phyloP scores from a whole-genome alignment of 129 eudicot genomes.

The Silybum marianum region DNA sequence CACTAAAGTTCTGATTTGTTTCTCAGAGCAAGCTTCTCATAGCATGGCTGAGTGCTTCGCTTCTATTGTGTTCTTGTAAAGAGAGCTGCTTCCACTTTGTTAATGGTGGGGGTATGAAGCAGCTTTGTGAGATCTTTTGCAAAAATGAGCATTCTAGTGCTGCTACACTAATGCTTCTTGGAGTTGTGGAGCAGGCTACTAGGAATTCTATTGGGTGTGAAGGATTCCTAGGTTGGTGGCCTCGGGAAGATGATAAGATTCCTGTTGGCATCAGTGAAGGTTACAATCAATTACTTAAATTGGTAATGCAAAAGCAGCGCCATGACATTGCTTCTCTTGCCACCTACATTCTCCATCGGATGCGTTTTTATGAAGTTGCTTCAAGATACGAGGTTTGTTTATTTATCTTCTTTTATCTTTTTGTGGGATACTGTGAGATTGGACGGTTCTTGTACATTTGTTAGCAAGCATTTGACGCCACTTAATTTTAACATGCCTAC shows the following conservation, averaged over 20 bases:
- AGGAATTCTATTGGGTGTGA: constrained; percentile 89
- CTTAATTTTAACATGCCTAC: constrained; percentile 26
- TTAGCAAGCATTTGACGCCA: neutral
- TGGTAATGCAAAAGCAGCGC: constrained; percentile 80
- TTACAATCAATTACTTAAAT: constrained; percentile 75
- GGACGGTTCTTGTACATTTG: constrained; percentile 2
- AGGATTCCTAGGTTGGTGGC: constrained; percentile 98
- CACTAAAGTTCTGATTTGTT: constrained; percentile 17
- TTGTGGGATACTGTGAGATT: constrained; percentile 1
- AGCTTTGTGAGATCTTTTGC: constrained; percentile 56
- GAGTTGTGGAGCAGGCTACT: constrained; percentile 90
- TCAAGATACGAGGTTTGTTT: constrained; percentile 84
- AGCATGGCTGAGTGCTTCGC: constrained; percentile 71
- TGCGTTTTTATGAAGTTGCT: constrained; percentile 83
- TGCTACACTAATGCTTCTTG: constrained; percentile 68
- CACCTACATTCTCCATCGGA: constrained; percentile 82
- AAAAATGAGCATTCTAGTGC: constrained; percentile 49
- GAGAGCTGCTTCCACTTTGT: constrained; percentile 96
- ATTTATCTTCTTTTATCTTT: constrained; percentile 3
- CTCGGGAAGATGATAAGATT: constrained; percentile 79
- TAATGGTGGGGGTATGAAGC: constrained; percentile 87
- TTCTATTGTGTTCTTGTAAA: constrained; percentile 66
- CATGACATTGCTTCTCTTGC: constrained; percentile 93
- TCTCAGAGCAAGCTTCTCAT: constrained; percentile 62
- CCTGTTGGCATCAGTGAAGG: constrained; percentile 84